Base-by-base conservation (phyloP, 306 rosid genomes). In the Abrus precatorius region DNA sequence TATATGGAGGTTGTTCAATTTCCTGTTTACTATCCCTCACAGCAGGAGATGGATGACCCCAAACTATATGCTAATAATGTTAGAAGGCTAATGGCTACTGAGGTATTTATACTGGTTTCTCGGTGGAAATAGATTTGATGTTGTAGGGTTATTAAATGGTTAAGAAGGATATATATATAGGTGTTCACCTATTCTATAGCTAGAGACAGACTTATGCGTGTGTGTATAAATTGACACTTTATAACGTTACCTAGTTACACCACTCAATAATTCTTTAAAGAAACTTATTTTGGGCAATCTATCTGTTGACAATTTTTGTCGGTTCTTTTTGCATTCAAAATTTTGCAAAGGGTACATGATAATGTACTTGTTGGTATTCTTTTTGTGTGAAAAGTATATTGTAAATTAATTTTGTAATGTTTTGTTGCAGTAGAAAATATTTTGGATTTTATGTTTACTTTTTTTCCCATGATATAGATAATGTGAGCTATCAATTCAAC, bases 31-130 rank as follows among this genome's bases (percentile, higher is more conserved):
- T 54, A 83, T 81, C 98, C 99, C 72, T 85, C 96, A 11, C 88
- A 88, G 69, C 92, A 93, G 88, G 99, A 93, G 85, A 92, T 82
- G 90, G 94, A 96, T 80, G 97, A 96, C 63, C 93, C 97, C 45
- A 96, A 88, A 82, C 82, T 92, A 53, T 96, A 85, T 53, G 93
- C 98, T 5, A 74, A 60, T 79, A 96, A 93, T 65, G 89, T 93
- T 67, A 90, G 98, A 91, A 88, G 84, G 76, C 69, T 93, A 88
- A 96, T 96, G 97, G 97, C 97, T 67, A 89, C 77, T 82, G 99
- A 96, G 99, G 99, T 96, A 86, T 72, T 54, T 83, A 60, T 69
- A n/a, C 68, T 60, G 33, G 54, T 65, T 59, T 57, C 56, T 32
- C 28, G 0, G 29, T 20, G 61, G 41, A 71, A 69, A 61, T 63